These are phyloP conservation scores for Mallotus japonicus DNA, from an alignment of 441 rosid genomes.

Conservation along the genomic window DNA sequence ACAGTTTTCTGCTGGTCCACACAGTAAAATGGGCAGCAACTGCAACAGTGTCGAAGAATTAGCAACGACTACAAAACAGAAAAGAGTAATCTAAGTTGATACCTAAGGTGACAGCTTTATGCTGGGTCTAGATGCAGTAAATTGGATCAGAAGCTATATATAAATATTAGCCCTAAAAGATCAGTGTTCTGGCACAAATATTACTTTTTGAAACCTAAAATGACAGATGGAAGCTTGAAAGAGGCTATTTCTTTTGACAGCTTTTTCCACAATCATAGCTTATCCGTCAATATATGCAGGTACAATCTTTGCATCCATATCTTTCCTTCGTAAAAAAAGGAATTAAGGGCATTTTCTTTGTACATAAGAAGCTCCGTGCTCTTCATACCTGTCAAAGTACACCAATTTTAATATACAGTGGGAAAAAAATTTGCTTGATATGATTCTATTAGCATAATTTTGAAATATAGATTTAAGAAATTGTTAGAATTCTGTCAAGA, in stretches of 20 bases:
- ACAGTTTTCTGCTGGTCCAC: no score
- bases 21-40: no score
- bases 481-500: neutral
- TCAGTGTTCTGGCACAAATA: neutral
- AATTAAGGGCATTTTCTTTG: slow-evolving; percentile 89
- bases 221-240: neutral
- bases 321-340: neutral
- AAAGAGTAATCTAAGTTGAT: neutral
- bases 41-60: no score
- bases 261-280: neutral
- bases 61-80: no score
- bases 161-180: neutral
- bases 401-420: neutral
- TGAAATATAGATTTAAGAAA: neutral
- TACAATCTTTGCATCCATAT: neutral
- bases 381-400: slow-evolving; percentile 72
- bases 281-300: neutral
- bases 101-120: neutral
- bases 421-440: neutral
- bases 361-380: slow-evolving; percentile 87
- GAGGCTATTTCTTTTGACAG: neutral
- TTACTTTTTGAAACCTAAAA: neutral
- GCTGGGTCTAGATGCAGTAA: neutral
- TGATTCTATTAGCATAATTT: neutral
- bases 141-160: slow-evolving; percentile 1